Base-by-base conservation (phyloP, 108 stramenopile species). In the Cylindrotheca closterium region DNA sequence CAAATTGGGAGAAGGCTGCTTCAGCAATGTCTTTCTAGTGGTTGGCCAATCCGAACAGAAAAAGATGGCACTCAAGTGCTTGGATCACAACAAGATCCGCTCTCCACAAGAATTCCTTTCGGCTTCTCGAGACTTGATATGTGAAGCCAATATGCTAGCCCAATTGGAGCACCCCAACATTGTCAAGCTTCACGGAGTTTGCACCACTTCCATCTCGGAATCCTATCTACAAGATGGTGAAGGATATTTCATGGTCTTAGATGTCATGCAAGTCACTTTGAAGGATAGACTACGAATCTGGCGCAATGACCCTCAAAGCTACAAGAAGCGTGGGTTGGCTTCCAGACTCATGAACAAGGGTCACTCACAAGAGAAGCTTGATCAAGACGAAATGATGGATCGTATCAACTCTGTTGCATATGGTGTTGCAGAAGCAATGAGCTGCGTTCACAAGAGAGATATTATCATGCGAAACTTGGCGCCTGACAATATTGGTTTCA, bases 401-500 rank as follows among this genome's bases (percentile, higher is more conserved):
- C 65, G 58, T 25, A 47, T 67, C 12, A 59, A 61, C 22, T 59
- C 58, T 27, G 64, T 84, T 1, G 76, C 70, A n/a, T 30, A 60
- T 18, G 69, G 72, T 2, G 64, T 87, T 7, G 81, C 70, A 27
- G 23, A 25, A n/a, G 86, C 61, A 33, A 67, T 87, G 67, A 27
- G 29, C 10, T 84, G 81, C 58, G 37, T 87, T 22, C 80, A 82
- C 67, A 26, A 65, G 47, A 32, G 57, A 15, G 30, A 48, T 26
- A 63, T 80, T 30, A 60, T 79, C 3, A 58, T 79, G 29, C 66
- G 86, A 12, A 82, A 87, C 52, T 24, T 83, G 33, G 84, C 83
- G 73, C 82, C 86, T 30, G 53, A 58, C 60, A 87, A 87, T 24
- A 64, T 87, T 5, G 78, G 82, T 30, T 78, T 78, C 51, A 65